Evolutionary conservation across 768 basidiomycete genomes (phyloP).

Genomic region (Rubroboletus pulcherrimus): DNA sequence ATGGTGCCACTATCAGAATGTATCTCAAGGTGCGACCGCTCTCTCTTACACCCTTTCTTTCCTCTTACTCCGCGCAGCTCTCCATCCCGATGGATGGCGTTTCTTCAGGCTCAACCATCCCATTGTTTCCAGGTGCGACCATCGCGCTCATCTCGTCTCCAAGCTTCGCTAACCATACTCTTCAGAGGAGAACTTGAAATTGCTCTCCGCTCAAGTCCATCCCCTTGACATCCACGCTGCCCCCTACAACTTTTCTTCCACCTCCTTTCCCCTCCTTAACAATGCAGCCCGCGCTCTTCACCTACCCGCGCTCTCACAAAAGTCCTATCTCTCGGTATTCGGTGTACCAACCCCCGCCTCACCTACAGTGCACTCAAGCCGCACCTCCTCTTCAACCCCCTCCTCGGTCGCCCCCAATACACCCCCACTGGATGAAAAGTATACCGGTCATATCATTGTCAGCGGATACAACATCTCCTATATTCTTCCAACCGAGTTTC

Average conservation of each 20-base stretch:
- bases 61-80: slow-evolving; percentile 40
- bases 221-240: slow-evolving; percentile 67
- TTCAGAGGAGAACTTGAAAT: slow-evolving; percentile 76
- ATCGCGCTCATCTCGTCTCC: neutral
- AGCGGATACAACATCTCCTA: slow-evolving; percentile 75
- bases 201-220: slow-evolving; percentile 69
- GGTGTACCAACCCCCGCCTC: slow-evolving; percentile 37
- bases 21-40: slow-evolving; percentile 62
- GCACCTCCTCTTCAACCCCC: slow-evolving; percentile 36
- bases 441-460: slow-evolving; percentile 72
- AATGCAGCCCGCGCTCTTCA: slow-evolving; percentile 68
- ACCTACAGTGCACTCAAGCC: slow-evolving; percentile 29
- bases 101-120: slow-evolving; percentile 62
- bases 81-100: slow-evolving; percentile 64
- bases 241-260: slow-evolving; percentile 72
- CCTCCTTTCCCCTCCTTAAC: slow-evolving; percentile 58
- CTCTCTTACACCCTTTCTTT: neutral
- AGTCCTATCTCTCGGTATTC: slow-evolving; percentile 59
- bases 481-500: slow-evolving; percentile 67
- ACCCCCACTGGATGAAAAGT: slow-evolving; percentile 58
- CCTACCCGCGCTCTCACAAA: slow-evolving; percentile 55
- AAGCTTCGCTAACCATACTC: neutral
- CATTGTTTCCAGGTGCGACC: slow-evolving; percentile 65
- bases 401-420: slow-evolving; percentile 23
- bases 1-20: slow-evolving; percentile 67